These are phyloP conservation scores for Aspergillus aculeatus DNA, from an alignment of 2,329 filamentous ascomycete species.

Conservation along the genomic window DNA sequence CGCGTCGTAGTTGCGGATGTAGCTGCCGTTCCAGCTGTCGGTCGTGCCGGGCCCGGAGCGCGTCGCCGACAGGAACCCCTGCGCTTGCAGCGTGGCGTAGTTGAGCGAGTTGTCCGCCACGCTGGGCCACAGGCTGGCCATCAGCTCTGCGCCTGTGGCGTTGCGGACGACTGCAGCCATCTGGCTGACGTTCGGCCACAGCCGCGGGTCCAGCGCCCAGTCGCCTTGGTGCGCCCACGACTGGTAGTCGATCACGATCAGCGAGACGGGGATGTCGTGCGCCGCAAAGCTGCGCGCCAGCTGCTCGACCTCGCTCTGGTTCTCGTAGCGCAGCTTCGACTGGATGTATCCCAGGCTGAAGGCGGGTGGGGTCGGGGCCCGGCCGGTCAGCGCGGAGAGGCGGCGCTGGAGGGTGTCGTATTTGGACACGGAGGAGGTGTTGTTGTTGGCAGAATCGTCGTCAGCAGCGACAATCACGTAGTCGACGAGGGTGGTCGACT, in stretches of 20 bases:
- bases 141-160: constrained; percentile 57
- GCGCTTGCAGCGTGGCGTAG: constrained; percentile 58
- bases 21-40: constrained; percentile 58
- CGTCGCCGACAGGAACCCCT: constrained; percentile 56
- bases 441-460: constrained; percentile 24
- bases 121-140: constrained; percentile 67
- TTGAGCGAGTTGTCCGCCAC: constrained; percentile 58
- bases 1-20: constrained; percentile 57
- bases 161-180: constrained; percentile 60
- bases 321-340: constrained; percentile 63
- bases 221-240: constrained; percentile 65
- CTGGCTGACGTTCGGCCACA: constrained; percentile 62
- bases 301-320: constrained; percentile 58
- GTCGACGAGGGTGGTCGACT: constrained; percentile 55
- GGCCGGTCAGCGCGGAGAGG: constrained; percentile 56
- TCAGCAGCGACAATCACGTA: constrained; percentile 59
- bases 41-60: constrained; percentile 57
- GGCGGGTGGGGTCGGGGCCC: constrained; percentile 62
- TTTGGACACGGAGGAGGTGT: constrained; percentile 17
- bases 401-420: constrained; percentile 55
- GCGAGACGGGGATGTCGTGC: constrained; percentile 56
- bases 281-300: constrained; percentile 58
- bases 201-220: constrained; percentile 61
- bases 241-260: constrained; percentile 65
- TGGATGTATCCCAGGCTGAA: constrained; percentile 66